Evolutionary conservation across 1,284 basidiomycete genomes (phyloP).

Genomic region (Schizopora paradoxa): DNA sequence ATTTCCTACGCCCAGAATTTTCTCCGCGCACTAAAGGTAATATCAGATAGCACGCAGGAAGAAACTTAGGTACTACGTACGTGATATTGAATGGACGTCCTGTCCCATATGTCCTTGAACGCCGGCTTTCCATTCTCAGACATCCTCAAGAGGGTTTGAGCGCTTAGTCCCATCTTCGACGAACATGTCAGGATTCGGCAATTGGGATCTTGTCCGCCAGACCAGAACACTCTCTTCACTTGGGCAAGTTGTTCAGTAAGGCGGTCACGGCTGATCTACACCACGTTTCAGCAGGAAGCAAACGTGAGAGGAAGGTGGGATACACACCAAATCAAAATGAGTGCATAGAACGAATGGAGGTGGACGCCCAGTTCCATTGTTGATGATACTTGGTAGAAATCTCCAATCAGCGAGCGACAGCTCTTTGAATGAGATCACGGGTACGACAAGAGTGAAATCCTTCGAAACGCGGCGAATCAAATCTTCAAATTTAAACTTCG

Average conservation of each 20-base stretch:
- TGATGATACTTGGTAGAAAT: background rate
- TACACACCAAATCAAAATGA: background rate
- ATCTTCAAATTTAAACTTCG: background rate
- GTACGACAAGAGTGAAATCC: background rate
- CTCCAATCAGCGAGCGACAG: background rate
- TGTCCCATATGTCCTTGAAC: background rate
- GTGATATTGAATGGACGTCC: background rate
- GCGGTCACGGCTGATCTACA: background rate
- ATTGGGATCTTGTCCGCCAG: background rate
- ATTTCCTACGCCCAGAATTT: background rate
- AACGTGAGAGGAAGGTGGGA: background rate
- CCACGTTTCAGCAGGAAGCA: background rate
- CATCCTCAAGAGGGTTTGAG: background rate
- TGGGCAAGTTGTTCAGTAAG: background rate
- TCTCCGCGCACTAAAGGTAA: background rate
- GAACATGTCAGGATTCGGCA: background rate
- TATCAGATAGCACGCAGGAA: background rate
- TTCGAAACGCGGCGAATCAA: background rate
- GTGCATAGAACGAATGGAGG: background rate
- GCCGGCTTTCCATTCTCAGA: background rate
- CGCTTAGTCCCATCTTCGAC: background rate
- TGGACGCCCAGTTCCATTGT: background rate
- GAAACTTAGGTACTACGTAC: background rate
- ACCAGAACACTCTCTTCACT: background rate
- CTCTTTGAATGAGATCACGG: background rate